Base-by-base conservation (phyloP, 2,329 filamentous ascomycete species). In the Neonectria hederae region DNA sequence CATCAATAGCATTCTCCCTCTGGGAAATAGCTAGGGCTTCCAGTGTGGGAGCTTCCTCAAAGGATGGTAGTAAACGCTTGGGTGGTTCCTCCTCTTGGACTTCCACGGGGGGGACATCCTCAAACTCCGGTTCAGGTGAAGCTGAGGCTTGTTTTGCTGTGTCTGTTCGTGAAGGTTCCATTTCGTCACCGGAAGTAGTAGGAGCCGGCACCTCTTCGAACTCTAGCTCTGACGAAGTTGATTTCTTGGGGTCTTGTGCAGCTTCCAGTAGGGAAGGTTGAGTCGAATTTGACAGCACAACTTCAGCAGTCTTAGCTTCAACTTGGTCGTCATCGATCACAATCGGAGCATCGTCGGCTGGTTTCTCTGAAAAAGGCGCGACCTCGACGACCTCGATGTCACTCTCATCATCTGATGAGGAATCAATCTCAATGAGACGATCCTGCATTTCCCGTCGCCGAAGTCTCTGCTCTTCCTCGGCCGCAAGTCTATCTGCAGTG, bases 361-460 rank as follows among this genome's bases (percentile, higher is more conserved):
- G 19, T 42, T 69, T 72, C 55, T 77, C 76, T 14, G 72, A 75
- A 2, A 69, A 74, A 1, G 80, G 80, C 2, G 81, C 79, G 1
- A 78, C 80, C 42, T 89, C 86, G 10, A 90, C 69, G 32, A 90
- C 80, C 71, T 90, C 83, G 24, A 90, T 70, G 69, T 89, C 87
- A 62, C 82, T 85, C 17, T 84, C 85, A 38, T 83, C 83, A 22
- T 84, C 86, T 48, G 89, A 86, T 2, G 87, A 88, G 3, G 88
- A 90, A 30, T 87, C 85, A 40, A 93, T 86, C 64, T 88, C 83
- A 55, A 92, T 85, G 11, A 90, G 77, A 1, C 83, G 83, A 49
- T 85, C 78, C 52, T 83, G 77, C 57, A 79, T 78, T 51, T 80
- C 79, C 22, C 75, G 77, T 24, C 74, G 78, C 48, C 84, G 80